Evolutionary conservation across 2,329 filamentous ascomycete species (phyloP).

Genomic region (Verticillium nubilum): DNA sequence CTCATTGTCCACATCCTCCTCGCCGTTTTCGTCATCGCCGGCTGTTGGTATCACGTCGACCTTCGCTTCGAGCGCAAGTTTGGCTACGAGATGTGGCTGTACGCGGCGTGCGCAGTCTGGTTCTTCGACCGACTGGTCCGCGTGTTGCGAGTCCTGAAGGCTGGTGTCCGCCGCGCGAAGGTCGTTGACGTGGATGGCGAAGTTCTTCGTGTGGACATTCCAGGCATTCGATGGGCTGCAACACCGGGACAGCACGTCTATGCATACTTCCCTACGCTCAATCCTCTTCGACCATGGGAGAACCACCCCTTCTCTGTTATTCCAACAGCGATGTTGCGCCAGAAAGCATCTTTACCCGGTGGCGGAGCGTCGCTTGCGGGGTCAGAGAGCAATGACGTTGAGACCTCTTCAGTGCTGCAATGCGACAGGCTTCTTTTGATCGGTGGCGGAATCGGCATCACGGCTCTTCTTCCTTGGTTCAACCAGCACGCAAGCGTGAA

Average conservation of each 20-base stretch:
- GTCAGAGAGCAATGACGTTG: neutral
- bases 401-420: slow-evolving; percentile 15
- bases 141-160: slow-evolving; percentile 27
- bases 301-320: slow-evolving; percentile 49
- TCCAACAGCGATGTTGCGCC: slow-evolving; percentile 16
- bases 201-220: slow-evolving; percentile 35
- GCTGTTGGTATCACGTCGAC: slow-evolving; percentile 32
- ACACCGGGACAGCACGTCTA: slow-evolving; percentile 33
- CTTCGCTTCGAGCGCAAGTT: slow-evolving; percentile 24
- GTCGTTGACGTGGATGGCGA: slow-evolving; percentile 27
- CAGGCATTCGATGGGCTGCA: slow-evolving; percentile 26
- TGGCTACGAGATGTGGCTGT: slow-evolving; percentile 39
- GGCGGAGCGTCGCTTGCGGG: neutral
- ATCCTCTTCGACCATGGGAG: slow-evolving; percentile 37
- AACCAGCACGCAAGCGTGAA: slow-evolving; percentile 26
- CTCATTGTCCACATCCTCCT: slow-evolving; percentile 32
- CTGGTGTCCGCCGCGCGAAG: slow-evolving; percentile 27
- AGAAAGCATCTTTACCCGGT: neutral
- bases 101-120: slow-evolving; percentile 20
- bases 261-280: slow-evolving; percentile 43
- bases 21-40: slow-evolving; percentile 30
- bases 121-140: slow-evolving; percentile 37
- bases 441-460: slow-evolving; percentile 43
- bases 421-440: slow-evolving; percentile 34
- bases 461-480: slow-evolving; percentile 30